Base-by-base conservation (phyloP, 2,329 filamentous ascomycete species). In the Aspergillus thermomutatus region DNA sequence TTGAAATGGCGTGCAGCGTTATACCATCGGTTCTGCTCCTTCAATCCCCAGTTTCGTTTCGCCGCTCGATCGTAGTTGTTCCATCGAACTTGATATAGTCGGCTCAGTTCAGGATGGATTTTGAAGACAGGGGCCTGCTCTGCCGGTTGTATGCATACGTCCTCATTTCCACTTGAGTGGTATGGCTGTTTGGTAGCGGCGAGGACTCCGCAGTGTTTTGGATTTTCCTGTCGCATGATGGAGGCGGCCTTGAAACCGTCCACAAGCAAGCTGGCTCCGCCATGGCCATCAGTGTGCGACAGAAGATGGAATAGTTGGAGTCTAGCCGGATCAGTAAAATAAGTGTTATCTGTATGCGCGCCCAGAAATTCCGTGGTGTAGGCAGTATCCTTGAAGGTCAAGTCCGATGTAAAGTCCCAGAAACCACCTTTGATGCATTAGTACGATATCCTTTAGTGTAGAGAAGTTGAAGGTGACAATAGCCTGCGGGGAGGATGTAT, bases 231-330 rank as follows among this genome's bases (percentile, higher is more conserved):
- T 21, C 76, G 72, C 10, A 97, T 76, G 10, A 84, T 75, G 1
- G 71, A 62, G 0, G 91, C 92, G 1, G 87, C 90, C 34, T 84
- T 77, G 72, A 96, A 96, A 0, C 90, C 92, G 71, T 99, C 94
- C 0, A 96, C 89, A 1, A 99, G 85, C 0, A 95, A 79, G 0
- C 88, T 92, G 52, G 86, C 80, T 5, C 94, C 94, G 9, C 93
- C 94, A 10, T 64, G 55, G 9, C 78, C 57, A 64, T 74, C 56
- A 7, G 86, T 88, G 72, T 95, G 91, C 0, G 90, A 94, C 27
- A 97, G 83, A 49, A 97, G 80, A 70, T 99, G 94, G 74, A 99
- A 95, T 26, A 94, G 87, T 72, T 99, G 94, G 34, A 99, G 82
- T 9, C 93, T 91, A 2, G 90, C 87, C 0, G 94, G 93, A 61